Base-by-base conservation (phyloP, 805 yeast genomes). In the Lipomyces starkeyi region DNA sequence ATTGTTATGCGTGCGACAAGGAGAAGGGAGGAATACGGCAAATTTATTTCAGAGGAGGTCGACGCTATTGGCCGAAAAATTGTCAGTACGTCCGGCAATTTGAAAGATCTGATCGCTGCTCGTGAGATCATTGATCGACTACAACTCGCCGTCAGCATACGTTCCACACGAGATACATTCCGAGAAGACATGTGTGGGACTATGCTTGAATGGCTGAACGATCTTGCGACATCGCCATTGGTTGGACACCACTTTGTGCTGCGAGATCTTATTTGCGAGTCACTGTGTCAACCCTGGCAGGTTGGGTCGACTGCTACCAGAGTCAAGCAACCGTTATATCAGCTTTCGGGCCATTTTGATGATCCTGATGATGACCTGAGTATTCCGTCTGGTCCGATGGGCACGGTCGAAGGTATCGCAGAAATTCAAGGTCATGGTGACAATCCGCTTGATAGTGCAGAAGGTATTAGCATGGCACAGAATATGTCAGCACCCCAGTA, bases 141-240 rank as follows among this genome's bases (percentile, higher is more conserved):
- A 0, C 93, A 93, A 0, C 80, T 91, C 22, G 84, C 88, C 1
- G 83, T 89, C 0, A 84, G 91, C 59, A 87, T 92, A 17, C 80
- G 91, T 64, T 85, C 88, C 62, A 82, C 86, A 20, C 80, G 93
- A 65, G 97, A 91, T 74, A 80, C 85, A 6, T 89, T 91, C 75
- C 81, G 95, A 62, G 97, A 92, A 75, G 93, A 90, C 66, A 87
- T 90, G 91, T 88, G 90, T 72, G 88, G 85, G 55, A 92, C 88
- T 69, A 86, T 91, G 22, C 76, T 90, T 6, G 73, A 76, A n/a
- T 90, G 95, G 93, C 75, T 91, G 4, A 76, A 79, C 34, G 89
- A 87, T 53, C 77, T 92, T 34, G 80, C 89, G 0, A 83, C 82
- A 58, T 83, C 89, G 11, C 83, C 85, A 49, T 73, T 88, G 3